These are phyloP conservation scores for Collybia sp. DNA, from an alignment of 768 basidiomycete genomes.

Conservation along the genomic window DNA sequence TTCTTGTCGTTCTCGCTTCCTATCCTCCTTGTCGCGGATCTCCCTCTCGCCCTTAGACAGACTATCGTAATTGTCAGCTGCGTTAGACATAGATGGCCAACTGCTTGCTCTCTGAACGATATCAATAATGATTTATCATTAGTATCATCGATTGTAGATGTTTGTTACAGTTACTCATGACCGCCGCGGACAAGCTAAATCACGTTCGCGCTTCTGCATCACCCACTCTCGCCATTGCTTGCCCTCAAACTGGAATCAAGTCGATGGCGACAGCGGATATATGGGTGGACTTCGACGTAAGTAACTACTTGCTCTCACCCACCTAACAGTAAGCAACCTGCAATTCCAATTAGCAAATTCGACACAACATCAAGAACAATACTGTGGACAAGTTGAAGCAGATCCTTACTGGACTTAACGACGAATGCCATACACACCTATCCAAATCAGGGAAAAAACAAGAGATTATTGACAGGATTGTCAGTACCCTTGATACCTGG, in stretches of 20 bases:
- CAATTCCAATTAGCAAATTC: constrained; percentile 45
- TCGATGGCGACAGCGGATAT: constrained; percentile 58
- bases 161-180: constrained; percentile 10
- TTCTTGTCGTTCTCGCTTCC: constrained; percentile 68
- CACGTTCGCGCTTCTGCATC: too few relatives aligned
- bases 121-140: too few relatives aligned
- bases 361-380: constrained; percentile 67
- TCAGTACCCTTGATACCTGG: constrained; percentile 56
- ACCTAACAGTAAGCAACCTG: background rate
- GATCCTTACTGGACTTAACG: constrained; percentile 73
- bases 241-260: constrained; percentile 4
- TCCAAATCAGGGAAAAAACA: constrained; percentile 83
- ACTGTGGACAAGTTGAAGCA: constrained; percentile 86
- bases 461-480: constrained; percentile 78
- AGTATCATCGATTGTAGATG: constrained; percentile 7
- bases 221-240: background rate
- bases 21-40: constrained; percentile 60
- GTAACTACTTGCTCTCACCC: constrained; percentile 13
- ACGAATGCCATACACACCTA: constrained; percentile 65
- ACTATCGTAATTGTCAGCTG: constrained; percentile 63
- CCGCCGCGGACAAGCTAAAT: too few relatives aligned
- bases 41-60: constrained; percentile 76
- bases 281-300: constrained; percentile 76
- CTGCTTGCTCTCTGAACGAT: too few relatives aligned
- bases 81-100: constrained; percentile 15